A percentile compares a stretch with the other conserved stretches of the same genome.
phyloP scores from a whole-genome alignment of 345 rosid species.

The Moricandia arvensis region DNA sequence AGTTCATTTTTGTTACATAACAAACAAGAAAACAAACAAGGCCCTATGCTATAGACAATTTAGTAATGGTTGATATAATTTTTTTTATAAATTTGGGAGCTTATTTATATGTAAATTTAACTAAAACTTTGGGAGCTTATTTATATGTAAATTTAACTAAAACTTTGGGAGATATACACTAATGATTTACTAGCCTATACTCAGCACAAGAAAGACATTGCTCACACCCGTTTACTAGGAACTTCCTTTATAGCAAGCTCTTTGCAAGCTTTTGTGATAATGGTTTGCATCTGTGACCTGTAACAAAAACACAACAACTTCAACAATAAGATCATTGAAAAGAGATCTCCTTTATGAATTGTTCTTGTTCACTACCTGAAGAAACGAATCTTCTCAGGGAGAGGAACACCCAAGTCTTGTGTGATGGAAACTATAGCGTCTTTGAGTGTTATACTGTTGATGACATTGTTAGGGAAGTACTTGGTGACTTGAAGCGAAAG shows the following conservation, averaged over 20 bases:
- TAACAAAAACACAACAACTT: background rate
- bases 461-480: conserved; percentile 87
- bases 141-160: background rate
- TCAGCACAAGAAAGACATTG: background rate
- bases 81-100: background rate
- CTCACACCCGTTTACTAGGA: conserved; percentile 92
- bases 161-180: background rate
- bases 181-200: background rate
- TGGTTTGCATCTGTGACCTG: conserved; percentile 98
- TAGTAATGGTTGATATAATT: background rate
- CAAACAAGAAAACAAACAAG: background rate
- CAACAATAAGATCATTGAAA: background rate
- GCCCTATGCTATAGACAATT: too few species aligned
- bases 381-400: conserved; percentile 77
- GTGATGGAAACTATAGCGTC: conserved; percentile 65
- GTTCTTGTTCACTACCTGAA: conserved; percentile 51
- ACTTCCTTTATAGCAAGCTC: conserved; percentile 80
- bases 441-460: conserved; percentile 83
- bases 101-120: background rate
- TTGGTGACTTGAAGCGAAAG: conserved; percentile 85
- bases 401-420: conserved; percentile 69
- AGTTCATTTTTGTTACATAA: background rate
- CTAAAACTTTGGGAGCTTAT: background rate
- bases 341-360: background rate
- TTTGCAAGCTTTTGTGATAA: conserved; percentile 75